Percentiles rank a stretch among this genome's conserved stretches.
Evolutionary conservation across 176 grass and related monocot species (phyloP).

Genomic region (Eremochloa ophiuroides): DNA sequence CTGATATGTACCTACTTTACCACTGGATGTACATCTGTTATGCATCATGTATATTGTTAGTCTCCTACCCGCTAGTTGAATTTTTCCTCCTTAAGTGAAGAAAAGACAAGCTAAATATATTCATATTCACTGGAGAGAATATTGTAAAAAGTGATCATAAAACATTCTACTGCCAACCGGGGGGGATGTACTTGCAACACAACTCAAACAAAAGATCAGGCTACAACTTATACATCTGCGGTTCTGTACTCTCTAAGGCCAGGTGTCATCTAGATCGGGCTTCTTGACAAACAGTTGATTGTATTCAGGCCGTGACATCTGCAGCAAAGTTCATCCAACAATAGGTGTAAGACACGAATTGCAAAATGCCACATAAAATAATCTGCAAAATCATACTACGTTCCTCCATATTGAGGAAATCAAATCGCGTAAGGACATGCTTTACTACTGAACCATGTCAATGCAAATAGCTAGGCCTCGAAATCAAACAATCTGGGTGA

Average conservation of each 20-base stretch:
- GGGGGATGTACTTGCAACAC: conserved; percentile 3
- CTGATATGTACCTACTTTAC: too few species aligned
- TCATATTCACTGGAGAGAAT: too few species aligned
- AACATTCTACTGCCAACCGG: too few species aligned
- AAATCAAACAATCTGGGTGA: neutral
- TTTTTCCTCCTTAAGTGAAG: too few species aligned
- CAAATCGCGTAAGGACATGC: neutral
- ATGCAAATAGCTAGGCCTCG: neutral
- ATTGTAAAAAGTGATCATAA: too few species aligned
- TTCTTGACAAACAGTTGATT: conserved; percentile 63
- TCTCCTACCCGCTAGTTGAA: too few species aligned
- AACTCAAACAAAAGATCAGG: neutral
- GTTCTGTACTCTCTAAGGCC: conserved; percentile 44
- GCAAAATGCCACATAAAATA: neutral
- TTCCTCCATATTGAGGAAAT: neutral
- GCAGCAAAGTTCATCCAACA: conserved; percentile 20
- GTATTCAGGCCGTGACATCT: conserved; percentile 64
- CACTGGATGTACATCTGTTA: too few species aligned
- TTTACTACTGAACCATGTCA: neutral
- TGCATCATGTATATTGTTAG: too few species aligned
- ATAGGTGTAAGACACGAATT: neutral
- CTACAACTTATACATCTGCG: neutral
- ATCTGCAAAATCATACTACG: neutral
- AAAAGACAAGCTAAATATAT: too few species aligned
- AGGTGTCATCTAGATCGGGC: conserved; percentile 39